Evolutionary conservation across 2,329 filamentous ascomycete genomes (phyloP).

Genomic region (Aspergillus udagawae): DNA sequence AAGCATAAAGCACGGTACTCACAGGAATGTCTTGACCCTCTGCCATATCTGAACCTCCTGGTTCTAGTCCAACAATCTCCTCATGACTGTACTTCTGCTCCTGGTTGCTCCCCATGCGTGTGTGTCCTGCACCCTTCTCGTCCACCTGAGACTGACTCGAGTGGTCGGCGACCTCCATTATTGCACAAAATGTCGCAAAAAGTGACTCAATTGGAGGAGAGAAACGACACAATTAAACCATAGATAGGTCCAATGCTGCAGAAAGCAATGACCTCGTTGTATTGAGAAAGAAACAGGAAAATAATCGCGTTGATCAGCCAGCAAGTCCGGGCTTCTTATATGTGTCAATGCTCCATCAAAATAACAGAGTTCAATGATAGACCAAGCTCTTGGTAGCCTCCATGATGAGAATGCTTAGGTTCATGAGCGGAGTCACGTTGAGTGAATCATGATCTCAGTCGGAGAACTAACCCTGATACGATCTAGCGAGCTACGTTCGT

Average conservation of each 20-base stretch:
- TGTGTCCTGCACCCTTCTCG: constrained; percentile 25
- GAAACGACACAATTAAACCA: not conserved
- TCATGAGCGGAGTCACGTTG: not conserved
- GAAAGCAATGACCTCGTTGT: not conserved
- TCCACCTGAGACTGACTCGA: constrained; percentile 18
- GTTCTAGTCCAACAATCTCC: constrained; percentile 44
- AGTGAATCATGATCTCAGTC: not conserved
- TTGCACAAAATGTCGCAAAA: constrained; percentile 3
- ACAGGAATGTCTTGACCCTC: constrained; percentile 40
- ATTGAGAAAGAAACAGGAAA: not conserved
- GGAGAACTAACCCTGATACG: constrained; percentile 2
- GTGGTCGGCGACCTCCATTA: constrained; percentile 16
- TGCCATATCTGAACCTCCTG: constrained; percentile 30
- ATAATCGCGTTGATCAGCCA: constrained; percentile 4
- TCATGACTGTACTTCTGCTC: constrained; percentile 40
- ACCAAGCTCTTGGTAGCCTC: not conserved
- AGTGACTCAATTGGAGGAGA: not conserved
- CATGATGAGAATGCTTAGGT: constrained; percentile 7
- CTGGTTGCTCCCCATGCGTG: constrained; percentile 24
- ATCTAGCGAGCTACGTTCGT: constrained; percentile 1
- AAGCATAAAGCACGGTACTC: constrained; percentile 10
- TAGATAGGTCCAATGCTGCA: not conserved
- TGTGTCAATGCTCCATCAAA: not conserved
- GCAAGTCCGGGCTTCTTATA: constrained; percentile 9
- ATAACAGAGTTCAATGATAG: not conserved